These are phyloP conservation scores for Camelina sativa DNA, from an alignment of 345 rosid genomes.

Conservation along the genomic window DNA sequence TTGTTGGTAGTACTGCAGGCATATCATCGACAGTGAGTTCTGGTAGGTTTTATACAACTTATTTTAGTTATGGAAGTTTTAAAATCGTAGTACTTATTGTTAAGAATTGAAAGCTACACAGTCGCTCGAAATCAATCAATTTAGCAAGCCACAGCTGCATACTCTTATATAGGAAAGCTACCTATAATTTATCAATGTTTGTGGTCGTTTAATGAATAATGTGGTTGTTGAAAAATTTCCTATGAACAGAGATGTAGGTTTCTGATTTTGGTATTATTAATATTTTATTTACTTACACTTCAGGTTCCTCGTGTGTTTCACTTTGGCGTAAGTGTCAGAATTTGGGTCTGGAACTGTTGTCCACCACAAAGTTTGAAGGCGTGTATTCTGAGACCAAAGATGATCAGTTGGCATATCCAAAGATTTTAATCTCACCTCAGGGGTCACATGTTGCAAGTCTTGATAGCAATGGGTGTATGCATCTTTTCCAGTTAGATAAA, in stretches of 20 bases:
- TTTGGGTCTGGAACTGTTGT: conserved; percentile 59
- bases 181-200: background rate
- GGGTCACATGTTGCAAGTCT: conserved; percentile 69
- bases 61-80: conserved; percentile 27
- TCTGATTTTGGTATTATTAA: conserved; percentile 14
- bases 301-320: conserved; percentile 73
- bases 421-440: conserved; percentile 79
- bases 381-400: conserved; percentile 51
- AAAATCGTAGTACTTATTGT: conserved; percentile 4
- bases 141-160: background rate
- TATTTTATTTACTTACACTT: conserved; percentile 18
- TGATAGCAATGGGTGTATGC: conserved; percentile 69
- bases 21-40: conserved; percentile 51
- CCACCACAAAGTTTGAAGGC: conserved; percentile 69
- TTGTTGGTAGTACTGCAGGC: conserved; percentile 59
- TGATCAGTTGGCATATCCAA: conserved; percentile 60
- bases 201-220: conserved; percentile 12
- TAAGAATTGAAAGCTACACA: conserved; percentile 19
- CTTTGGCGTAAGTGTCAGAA: conserved; percentile 64
- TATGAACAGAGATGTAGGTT: conserved; percentile 10
- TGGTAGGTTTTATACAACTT: conserved; percentile 56
- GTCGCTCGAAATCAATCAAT: conserved; percentile 1
- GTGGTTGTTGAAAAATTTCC: conserved; percentile 14
- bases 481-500: conserved; percentile 65
- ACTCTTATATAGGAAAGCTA: background rate